phyloP scores from a whole-genome alignment of 2,329 filamentous ascomycete species.

The Didymella keratinophila region DNA sequence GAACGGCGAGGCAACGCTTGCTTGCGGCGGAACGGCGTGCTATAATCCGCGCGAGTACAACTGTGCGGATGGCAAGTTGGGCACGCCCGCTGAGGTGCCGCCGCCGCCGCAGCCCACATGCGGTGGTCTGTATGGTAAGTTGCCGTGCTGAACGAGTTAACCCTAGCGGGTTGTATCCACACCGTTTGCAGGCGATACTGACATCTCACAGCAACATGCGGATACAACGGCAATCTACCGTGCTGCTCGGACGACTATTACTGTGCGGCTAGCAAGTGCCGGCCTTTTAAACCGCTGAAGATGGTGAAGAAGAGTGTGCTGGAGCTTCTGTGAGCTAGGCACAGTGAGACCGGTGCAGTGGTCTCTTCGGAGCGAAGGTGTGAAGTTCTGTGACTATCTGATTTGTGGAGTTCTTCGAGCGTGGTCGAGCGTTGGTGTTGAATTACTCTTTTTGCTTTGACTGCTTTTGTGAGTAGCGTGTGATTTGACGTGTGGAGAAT shows the following conservation, averaged over 20 bases:
- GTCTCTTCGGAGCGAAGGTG: neutral
- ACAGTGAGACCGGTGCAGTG: neutral
- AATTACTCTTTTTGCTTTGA: neutral
- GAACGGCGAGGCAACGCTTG: slow-evolving; percentile 43
- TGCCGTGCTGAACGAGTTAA: too few species aligned
- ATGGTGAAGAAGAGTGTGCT: slow-evolving; percentile 10
- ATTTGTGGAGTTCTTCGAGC: too few species aligned
- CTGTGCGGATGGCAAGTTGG: slow-evolving; percentile 10
- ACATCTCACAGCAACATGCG: neutral
- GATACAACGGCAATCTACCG: slow-evolving; percentile 1
- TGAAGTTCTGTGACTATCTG: too few species aligned
- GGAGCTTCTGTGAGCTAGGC: neutral
- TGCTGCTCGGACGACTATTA: slow-evolving; percentile 7
- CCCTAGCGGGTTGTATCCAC: too few species aligned
- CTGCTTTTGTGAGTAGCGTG: neutral
- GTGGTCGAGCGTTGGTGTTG: neutral
- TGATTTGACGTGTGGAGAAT: neutral
- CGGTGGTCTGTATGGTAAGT: slow-evolving; percentile 6
- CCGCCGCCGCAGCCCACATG: slow-evolving; percentile 1
- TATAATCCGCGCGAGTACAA: slow-evolving; percentile 45
- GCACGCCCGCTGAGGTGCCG: neutral
- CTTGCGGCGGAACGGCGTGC: slow-evolving; percentile 47
- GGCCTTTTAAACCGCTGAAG: neutral
- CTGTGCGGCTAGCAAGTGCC: slow-evolving; percentile 10
- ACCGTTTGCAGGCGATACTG: too few species aligned